Base-by-base conservation (phyloP, 495 filamentous ascomycete species). In the Lindgomyces ingoldianus region DNA sequence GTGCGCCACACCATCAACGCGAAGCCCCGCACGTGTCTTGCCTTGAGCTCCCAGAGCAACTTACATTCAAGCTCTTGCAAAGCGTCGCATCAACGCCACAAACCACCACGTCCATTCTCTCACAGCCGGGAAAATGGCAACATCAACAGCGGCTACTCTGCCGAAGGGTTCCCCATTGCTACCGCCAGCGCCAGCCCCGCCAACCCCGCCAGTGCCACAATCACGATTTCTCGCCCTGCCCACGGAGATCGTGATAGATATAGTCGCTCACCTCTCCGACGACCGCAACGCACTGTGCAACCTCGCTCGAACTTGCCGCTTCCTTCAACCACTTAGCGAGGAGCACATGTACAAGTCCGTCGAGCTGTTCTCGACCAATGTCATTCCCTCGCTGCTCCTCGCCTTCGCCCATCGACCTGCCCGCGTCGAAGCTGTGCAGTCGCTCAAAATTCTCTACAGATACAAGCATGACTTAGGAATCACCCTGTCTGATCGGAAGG, bases 381-480 rank as follows among this genome's bases (percentile, higher is more conserved):
- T 58, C 53, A 52, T 68, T 12, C 44, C n/a, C 8, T 51, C 29
- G 4, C 49, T 68, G 12, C 25, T 57, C 36, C 12, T 57, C 2
- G 53, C 58, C 24, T 68, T 63, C 48, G 21, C 48, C 2, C 11
- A n/a, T 0, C 51, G 65, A 21, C 59, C 59, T 12, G 45, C 18
- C 24, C 58, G 65, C 33, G 39, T 63, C 14, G 46, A 36, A 19
- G 33, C 47, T 12, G 54, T 68, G 11, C 49, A 59, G n/a, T 53
- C 42, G 8, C 65, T 68, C 25, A 55, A 54, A 19, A 59, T 63
- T 8, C 30, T 68, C 19, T 68, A 68, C 26, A 33, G 36, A 19
- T 63, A 21, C 26, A 42, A 54, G 12, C 14, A 36, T 11, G 26
- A 33, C 4, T 41, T 62, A 18, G 46, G 21, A 1, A 26, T 10